Evolutionary conservation across 2,329 filamentous ascomycete species (phyloP), one percentile per base, ranked within the genome.

Genomic region (Beauveria asiatica): DNA sequence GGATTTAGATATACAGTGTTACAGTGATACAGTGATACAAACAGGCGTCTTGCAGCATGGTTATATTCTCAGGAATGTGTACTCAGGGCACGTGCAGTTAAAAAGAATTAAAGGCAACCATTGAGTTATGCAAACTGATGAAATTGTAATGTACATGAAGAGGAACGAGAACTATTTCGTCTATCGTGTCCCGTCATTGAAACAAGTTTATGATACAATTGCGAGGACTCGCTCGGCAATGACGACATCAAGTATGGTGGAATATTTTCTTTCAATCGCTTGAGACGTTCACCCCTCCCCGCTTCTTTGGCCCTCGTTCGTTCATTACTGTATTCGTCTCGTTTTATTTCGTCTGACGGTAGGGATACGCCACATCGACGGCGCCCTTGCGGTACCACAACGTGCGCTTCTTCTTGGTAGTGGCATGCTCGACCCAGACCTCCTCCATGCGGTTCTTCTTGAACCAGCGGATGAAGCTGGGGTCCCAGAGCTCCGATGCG

Each of bases 401-500:
- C 79, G 92, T 91, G 71, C 86, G 87, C 82, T 87, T 90, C 83
- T 91, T 95, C 82, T 96, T 97, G 62, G 83, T 96, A 17, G 81
- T 77, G 48, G 83, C 78, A 76, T 99, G 92, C 80, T 97, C 94
- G 48, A 93, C 93, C 84, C 93, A 96, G 39, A 87, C 80, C 79
- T 97, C 89, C 67, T 87, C 85, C 60, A 86, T 87, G 70, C 89
- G 77, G 67, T 86, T 77, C 67, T 84, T 85, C 79, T 89, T 89
- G 77, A 91, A 99, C 67, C 83, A 83, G 67, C 89, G 84, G 65
- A 97, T 91, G 76, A 89, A 99, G 59, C 89, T 80, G 41, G 94
- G 94, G 76, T 99, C 94, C 94, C 94, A 99, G 21, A 99, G 82
- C 75, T 99, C 94, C 65, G 88, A 92, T 1, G 91, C 94, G 65